A percentile compares a stretch with the other conserved stretches of the same genome.
phyloP scores from a whole-genome alignment of 805 yeast genomes.

The Metschnikowia koreensis region DNA sequence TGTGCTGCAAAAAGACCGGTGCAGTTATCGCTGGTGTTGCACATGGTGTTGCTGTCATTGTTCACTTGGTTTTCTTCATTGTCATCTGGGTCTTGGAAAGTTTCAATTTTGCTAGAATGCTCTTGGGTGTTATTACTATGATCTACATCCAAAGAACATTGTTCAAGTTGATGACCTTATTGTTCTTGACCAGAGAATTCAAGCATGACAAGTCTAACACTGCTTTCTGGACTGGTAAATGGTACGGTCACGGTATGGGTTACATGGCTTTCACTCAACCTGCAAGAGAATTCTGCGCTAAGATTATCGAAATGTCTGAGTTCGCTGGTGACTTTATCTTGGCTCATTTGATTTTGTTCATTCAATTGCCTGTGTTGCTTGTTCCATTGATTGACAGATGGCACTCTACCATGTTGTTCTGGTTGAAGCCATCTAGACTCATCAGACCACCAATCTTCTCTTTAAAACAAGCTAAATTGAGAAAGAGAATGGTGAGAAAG shows the following conservation, averaged over 20 bases:
- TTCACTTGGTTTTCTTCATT: constrained; percentile 84
- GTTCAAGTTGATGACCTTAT: constrained; percentile 78
- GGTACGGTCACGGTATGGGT: constrained; percentile 95
- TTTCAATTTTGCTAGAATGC: constrained; percentile 81
- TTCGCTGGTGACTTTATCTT: constrained; percentile 95
- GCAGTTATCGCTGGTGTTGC: constrained; percentile 94
- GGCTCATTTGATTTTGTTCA: constrained; percentile 85
- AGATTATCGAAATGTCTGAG: constrained; percentile 89
- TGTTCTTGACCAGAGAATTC: constrained; percentile 88
- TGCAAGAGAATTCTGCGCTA: constrained; percentile 89
- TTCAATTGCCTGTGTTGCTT: constrained; percentile 82
- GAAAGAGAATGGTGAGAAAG: constrained; percentile 96
- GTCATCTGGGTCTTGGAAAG: constrained; percentile 97
- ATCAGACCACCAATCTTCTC: constrained; percentile 98
- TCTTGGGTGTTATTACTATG: constrained; percentile 82
- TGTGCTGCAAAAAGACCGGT: constrained; percentile 97
- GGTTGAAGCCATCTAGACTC: constrained; percentile 96
- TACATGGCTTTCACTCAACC: constrained; percentile 95
- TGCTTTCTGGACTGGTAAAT: constrained; percentile 99
- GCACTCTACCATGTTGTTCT: constrained; percentile 98
- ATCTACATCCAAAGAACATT: constrained; percentile 84
- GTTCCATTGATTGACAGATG: constrained; percentile 91
- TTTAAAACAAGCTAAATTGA: constrained; percentile 89
- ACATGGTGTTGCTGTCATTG: constrained; percentile 89
- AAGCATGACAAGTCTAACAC: constrained; percentile 93